Percentiles rank a stretch among this genome's conserved stretches.
These are phyloP conservation scores for Tetracladium marchalianum DNA, from an alignment of 495 filamentous ascomycete genomes.

Conservation along the genomic window DNA sequence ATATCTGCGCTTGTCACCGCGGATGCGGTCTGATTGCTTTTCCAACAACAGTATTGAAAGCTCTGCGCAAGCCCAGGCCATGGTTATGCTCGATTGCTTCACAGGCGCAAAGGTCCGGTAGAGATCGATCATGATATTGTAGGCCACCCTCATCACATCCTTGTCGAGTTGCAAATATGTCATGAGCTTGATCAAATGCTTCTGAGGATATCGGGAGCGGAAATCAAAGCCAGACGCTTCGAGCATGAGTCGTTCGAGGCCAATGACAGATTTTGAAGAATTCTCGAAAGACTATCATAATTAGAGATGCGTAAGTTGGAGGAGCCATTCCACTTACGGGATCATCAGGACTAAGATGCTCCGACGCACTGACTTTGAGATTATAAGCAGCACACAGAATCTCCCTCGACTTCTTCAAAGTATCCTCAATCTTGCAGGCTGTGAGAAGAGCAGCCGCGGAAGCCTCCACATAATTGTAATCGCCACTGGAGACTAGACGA, in stretches of 20 bases:
- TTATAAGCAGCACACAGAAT: conserved; percentile 89
- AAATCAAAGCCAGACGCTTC: conserved; percentile 91
- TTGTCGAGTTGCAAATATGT: conserved; percentile 39
- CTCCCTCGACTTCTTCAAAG: conserved; percentile 89
- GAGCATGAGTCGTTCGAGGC: conserved; percentile 87
- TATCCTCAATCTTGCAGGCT: conserved; percentile 96
- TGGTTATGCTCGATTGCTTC: conserved; percentile 70
- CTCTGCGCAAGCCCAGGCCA: conserved; percentile 76
- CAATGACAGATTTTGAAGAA: conserved; percentile 67
- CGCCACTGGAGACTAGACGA: conserved; percentile 59
- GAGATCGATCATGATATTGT: conserved; percentile 75
- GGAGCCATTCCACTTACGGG: conserved; percentile 40
- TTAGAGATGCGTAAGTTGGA: conserved; percentile 4
- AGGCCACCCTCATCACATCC: conserved; percentile 52
- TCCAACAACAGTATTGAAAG: conserved; percentile 55
- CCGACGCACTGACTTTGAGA: conserved; percentile 56
- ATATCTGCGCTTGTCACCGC: conserved; percentile 22
- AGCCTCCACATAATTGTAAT: conserved; percentile 64
- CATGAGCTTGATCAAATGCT: conserved; percentile 65
- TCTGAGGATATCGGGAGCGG: conserved; percentile 79
- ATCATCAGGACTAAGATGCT: conserved; percentile 75
- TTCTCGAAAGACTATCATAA: conserved; percentile 63
- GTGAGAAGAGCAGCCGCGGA: conserved; percentile 80
- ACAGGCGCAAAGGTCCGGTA: conserved; percentile 89
- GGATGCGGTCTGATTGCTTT: conserved; percentile 11